phyloP scores from a whole-genome alignment of 345 rosid genomes.

The Euphorbia lathyris region DNA sequence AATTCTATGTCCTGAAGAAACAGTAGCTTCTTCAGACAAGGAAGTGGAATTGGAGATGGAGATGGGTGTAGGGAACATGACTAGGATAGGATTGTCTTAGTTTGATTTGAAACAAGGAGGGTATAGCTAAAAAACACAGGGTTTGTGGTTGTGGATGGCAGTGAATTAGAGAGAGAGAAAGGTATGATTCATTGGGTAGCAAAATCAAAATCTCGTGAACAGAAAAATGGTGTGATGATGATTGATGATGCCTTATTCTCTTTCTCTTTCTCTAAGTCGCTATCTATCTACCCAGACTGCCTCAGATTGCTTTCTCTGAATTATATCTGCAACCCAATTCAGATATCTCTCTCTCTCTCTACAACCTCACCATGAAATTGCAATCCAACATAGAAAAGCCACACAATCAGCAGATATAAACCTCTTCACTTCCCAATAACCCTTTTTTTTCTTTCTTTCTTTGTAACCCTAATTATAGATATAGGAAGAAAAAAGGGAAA shows the following conservation, averaged over 20 bases:
- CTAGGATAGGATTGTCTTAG: constrained; percentile 9
- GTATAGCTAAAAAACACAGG: no score
- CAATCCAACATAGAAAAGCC: constrained; percentile 31
- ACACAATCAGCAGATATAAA: constrained; percentile 27
- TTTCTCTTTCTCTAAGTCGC: constrained; percentile 73
- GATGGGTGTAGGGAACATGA: constrained; percentile 60
- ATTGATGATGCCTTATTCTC: constrained; percentile 70
- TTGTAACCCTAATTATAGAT: constrained; percentile 35
- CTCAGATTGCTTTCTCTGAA: constrained; percentile 46
- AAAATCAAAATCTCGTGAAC: constrained; percentile 61
- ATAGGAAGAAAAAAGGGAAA: constrained; percentile 10
- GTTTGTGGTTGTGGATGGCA: constrained; percentile 38
- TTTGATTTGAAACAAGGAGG: no score
- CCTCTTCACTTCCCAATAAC: constrained; percentile 26
- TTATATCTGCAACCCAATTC: constrained; percentile 35
- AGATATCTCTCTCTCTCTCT: constrained; percentile 37
- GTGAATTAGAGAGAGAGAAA: constrained; percentile 53
- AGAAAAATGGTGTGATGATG: constrained; percentile 39
- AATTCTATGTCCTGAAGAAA: constrained; percentile 55
- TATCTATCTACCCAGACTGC: constrained; percentile 54
- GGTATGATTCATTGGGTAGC: constrained; percentile 59
- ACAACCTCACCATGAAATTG: constrained; percentile 22
- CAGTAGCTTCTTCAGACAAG: constrained; percentile 65
- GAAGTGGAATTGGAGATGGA: constrained; percentile 67
- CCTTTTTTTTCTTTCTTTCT: constrained; percentile 23